Evolutionary conservation across 495 filamentous ascomycete genomes (phyloP).

Genomic region (Hypomontagnella monticulosa): DNA sequence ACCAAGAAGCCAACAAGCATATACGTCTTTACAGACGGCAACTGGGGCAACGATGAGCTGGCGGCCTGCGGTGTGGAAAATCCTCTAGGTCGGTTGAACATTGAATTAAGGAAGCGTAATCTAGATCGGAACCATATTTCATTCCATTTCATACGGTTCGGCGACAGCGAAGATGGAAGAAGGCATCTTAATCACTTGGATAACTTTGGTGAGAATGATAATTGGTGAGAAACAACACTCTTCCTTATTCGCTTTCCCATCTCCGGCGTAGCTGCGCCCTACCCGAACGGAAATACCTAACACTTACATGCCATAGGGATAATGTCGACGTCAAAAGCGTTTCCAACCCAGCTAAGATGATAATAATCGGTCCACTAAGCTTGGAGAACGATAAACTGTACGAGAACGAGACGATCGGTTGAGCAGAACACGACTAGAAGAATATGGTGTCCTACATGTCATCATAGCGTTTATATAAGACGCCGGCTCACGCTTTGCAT

Average conservation of each 20-base stretch:
- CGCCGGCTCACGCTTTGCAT: too few species aligned
- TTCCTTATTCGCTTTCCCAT: not conserved
- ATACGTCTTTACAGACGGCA: conserved; percentile 54
- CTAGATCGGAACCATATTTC: conserved; percentile 41
- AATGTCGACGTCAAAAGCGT: conserved; percentile 47
- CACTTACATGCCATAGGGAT: conserved; percentile 33
- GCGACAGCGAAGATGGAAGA: conserved; percentile 43
- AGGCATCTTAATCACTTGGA: conserved; percentile 47
- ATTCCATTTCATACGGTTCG: conserved; percentile 57
- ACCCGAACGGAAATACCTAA: too few species aligned
- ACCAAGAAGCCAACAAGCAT: conserved; percentile 43
- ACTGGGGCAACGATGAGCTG: conserved; percentile 43
- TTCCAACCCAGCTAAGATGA: not conserved
- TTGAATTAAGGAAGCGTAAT: conserved; percentile 32
- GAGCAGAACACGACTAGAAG: too few species aligned
- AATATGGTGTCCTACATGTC: too few species aligned
- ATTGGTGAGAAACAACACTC: conserved; percentile 2
- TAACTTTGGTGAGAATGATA: conserved; percentile 15
- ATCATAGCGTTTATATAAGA: too few species aligned
- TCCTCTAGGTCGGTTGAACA: conserved; percentile 41
- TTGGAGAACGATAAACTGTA: too few species aligned
- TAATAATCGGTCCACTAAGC: too few species aligned
- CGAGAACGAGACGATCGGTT: too few species aligned
- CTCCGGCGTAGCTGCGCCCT: not conserved
- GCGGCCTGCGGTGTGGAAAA: conserved; percentile 28